Conservation (phyloP, 495 filamentous ascomycete species). For the Daldinia caldariorum region DNA sequence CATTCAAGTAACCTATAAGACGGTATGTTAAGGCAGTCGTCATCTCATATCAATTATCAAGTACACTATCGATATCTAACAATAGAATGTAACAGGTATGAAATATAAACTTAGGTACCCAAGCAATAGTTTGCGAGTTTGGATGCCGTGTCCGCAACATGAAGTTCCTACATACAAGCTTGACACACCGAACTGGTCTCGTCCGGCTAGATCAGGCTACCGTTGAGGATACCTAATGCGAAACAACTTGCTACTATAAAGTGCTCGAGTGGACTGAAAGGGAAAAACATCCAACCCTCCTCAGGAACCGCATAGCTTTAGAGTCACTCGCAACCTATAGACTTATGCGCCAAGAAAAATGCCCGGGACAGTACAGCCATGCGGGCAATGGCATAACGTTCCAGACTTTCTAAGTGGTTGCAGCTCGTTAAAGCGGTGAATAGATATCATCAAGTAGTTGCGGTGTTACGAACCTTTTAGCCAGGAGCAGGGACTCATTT, state of each 20-base stretch:
- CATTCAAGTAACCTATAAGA: too few relatives aligned
- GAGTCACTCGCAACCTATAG: neutral
- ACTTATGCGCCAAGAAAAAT: neutral
- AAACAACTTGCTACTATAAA: neutral
- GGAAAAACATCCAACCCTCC: neutral
- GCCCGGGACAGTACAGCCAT: neutral
- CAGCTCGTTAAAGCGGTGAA: slow-evolving; percentile 26
- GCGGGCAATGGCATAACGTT: neutral
- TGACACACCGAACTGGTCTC: neutral
- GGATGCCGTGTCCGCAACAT: too few relatives aligned
- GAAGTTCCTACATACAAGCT: neutral
- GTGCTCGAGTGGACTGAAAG: neutral
- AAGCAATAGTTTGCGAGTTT: too few relatives aligned
- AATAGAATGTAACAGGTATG: too few relatives aligned
- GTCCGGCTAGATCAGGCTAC: neutral
- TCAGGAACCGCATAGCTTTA: neutral
- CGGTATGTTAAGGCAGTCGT: too few relatives aligned
- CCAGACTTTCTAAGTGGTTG: neutral
- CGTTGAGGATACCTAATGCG: neutral
- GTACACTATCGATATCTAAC: too few relatives aligned
- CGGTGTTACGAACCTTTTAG: neutral
- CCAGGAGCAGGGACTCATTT: neutral
- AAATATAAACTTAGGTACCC: too few relatives aligned
- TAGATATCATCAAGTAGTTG: neutral
- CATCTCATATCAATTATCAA: too few relatives aligned